Conservation (phyloP, 1,284 basidiomycete genomes). For the Ustilago curta region DNA sequence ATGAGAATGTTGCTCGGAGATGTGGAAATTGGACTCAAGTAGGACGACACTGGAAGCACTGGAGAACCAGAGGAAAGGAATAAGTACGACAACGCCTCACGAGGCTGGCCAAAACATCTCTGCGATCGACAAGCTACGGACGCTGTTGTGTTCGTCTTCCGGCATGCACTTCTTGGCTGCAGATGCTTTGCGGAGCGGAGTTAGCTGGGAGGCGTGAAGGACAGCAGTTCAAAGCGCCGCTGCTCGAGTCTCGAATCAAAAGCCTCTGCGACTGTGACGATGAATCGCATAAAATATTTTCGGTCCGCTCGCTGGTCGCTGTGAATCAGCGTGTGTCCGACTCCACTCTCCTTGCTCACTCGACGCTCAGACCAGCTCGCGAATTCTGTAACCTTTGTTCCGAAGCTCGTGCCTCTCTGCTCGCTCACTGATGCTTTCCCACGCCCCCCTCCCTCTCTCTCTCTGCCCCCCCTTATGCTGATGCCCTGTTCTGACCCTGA, state of each 20-base stretch:
- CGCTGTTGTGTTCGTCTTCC: too few relatives aligned
- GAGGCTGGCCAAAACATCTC: too few relatives aligned
- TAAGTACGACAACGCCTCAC: too few relatives aligned
- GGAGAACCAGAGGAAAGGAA: too few relatives aligned
- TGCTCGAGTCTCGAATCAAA: background rate
- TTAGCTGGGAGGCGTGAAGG: background rate
- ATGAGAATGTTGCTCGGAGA: too few relatives aligned
- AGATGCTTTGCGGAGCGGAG: too few relatives aligned
- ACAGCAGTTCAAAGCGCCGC: background rate
- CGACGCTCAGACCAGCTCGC: constrained; percentile 7
- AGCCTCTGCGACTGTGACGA: constrained; percentile 5
- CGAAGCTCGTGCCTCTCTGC: background rate
- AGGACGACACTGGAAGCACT: too few relatives aligned
- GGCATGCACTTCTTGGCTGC: too few relatives aligned
- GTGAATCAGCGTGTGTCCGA: constrained; percentile 5
- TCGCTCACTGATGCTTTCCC: constrained; percentile 9
- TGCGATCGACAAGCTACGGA: too few relatives aligned
- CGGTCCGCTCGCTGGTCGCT: background rate
- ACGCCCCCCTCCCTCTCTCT: background rate
- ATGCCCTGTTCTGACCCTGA: background rate
- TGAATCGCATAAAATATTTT: background rate
- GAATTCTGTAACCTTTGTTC: background rate
- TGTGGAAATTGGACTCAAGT: too few relatives aligned
- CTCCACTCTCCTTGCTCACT: background rate
- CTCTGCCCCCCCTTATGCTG: background rate